Evolutionary conservation across 106 monocot genomes (phyloP).

Genomic region (Dioscorea alata): DNA sequence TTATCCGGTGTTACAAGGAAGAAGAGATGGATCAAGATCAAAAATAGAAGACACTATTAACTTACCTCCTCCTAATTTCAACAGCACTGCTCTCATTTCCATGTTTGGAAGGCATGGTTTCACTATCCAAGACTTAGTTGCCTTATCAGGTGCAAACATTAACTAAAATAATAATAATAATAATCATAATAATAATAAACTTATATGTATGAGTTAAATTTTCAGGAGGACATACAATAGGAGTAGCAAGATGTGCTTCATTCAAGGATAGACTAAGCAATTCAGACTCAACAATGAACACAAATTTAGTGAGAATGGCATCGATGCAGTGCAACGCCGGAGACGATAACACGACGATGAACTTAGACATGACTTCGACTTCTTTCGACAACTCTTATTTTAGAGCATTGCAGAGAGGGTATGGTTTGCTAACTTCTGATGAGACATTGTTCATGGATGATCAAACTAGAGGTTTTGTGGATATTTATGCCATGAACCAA

Average conservation of each 20-base stretch:
- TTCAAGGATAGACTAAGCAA: slow-evolving; percentile 57
- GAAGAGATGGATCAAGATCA: slow-evolving; percentile 77
- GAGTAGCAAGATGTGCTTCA: slow-evolving; percentile 52
- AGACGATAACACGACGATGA: slow-evolving; percentile 26
- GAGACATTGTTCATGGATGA: slow-evolving; percentile 43
- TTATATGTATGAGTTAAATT: neutral
- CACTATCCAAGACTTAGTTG: slow-evolving; percentile 55
- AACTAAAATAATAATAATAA: too few relatives aligned
- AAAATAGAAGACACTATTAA: slow-evolving; percentile 61
- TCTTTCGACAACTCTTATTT: slow-evolving; percentile 68
- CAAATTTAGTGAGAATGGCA: slow-evolving; percentile 23
- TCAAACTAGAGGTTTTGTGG: slow-evolving; percentile 39
- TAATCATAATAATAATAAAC: too few relatives aligned
- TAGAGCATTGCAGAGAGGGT: slow-evolving; percentile 23
- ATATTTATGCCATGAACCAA: slow-evolving; percentile 48
- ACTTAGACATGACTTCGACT: slow-evolving; percentile 46
- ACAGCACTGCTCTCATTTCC: slow-evolving; percentile 45
- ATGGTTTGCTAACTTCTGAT: slow-evolving; percentile 60
- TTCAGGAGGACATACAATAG: slow-evolving; percentile 66
- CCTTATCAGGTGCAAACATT: slow-evolving; percentile 39
- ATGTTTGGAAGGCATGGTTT: slow-evolving; percentile 65
- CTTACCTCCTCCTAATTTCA: slow-evolving; percentile 60
- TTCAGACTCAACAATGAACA: slow-evolving; percentile 42
- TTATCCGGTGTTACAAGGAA: slow-evolving; percentile 56
- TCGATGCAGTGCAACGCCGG: slow-evolving; percentile 30